A percentile compares a stretch with the other conserved stretches of the same genome.
These are phyloP conservation scores for Vigna nakashimae DNA, from an alignment of 306 rosid species.

Conservation along the genomic window DNA sequence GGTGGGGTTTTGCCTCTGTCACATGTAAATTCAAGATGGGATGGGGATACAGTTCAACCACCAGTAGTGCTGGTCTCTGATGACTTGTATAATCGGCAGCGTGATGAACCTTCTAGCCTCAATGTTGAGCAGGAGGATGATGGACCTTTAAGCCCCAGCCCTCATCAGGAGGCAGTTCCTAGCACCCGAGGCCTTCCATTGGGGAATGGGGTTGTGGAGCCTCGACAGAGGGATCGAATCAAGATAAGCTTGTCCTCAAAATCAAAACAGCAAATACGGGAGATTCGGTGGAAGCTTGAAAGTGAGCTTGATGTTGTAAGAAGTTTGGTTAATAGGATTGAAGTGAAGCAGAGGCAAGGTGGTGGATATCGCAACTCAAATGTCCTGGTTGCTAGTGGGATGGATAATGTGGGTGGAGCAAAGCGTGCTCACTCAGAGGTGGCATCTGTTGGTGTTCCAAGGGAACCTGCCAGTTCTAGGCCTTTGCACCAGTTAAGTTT, in stretches of 20 bases:
- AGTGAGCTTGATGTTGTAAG: slow-evolving; percentile 69
- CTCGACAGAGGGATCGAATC: slow-evolving; percentile 46
- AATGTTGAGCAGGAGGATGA: slow-evolving; percentile 33
- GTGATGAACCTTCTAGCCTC: slow-evolving; percentile 36
- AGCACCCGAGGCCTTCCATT: slow-evolving; percentile 49
- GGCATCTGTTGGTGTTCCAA: slow-evolving; percentile 65
- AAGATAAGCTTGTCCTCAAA: slow-evolving; percentile 53
- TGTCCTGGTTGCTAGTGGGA: slow-evolving; percentile 45
- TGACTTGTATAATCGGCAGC: slow-evolving; percentile 51
- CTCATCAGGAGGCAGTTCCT: slow-evolving; percentile 20
- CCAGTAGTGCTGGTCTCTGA: slow-evolving; percentile 44
- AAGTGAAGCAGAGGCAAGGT: slow-evolving; percentile 74
- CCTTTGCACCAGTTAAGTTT: slow-evolving; percentile 75
- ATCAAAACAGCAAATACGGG: slow-evolving; percentile 67
- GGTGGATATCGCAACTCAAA: slow-evolving; percentile 51
- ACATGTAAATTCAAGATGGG: slow-evolving; percentile 20
- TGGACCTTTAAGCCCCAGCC: slow-evolving; percentile 36
- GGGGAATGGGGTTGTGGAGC: slow-evolving; percentile 53
- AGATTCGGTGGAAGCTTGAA: slow-evolving; percentile 74
- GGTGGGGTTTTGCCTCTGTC: neutral
- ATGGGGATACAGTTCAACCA: slow-evolving; percentile 11
- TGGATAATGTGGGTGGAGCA: slow-evolving; percentile 57
- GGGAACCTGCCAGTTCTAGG: slow-evolving; percentile 62
- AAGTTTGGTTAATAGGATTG: slow-evolving; percentile 77
- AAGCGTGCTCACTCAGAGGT: slow-evolving; percentile 75